These are phyloP conservation scores for Micromonas pusilla DNA, from an alignment of 139 green algal species.

Conservation along the genomic window DNA sequence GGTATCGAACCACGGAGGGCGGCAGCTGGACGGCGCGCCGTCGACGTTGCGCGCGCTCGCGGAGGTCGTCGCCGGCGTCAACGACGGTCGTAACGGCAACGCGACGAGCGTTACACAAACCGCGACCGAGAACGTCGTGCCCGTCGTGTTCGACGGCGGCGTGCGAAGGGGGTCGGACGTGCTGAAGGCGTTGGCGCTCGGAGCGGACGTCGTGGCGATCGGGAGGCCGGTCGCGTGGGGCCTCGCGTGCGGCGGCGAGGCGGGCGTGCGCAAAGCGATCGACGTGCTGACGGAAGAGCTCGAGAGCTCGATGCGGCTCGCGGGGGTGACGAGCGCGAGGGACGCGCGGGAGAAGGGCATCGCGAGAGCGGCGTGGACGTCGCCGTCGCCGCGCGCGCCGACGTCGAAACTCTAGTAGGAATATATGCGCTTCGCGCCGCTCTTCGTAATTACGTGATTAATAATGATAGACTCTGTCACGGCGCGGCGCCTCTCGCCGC, in stretches of 20 bases:
- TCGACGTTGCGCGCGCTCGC: constrained; percentile 54
- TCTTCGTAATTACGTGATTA: too few species aligned
- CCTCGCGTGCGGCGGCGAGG: constrained; percentile 65
- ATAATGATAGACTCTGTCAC: too few species aligned
- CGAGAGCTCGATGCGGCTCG: constrained; percentile 38
- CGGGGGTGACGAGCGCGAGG: constrained; percentile 7
- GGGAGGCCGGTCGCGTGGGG: constrained; percentile 85
- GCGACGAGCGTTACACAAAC: too few species aligned
- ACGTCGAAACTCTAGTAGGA: too few species aligned
- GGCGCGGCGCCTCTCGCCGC: background rate
- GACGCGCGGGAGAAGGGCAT: constrained; percentile 29
- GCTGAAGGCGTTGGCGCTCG: constrained; percentile 86
- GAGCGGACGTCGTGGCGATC: constrained; percentile 75
- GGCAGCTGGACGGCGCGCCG: constrained; percentile 81
- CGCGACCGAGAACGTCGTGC: too few species aligned
- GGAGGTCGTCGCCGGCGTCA: constrained; percentile 57
- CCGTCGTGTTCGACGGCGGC: constrained; percentile 76
- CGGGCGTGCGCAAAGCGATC: constrained; percentile 49
- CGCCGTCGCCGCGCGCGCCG: too few species aligned
- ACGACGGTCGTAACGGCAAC: constrained; percentile 21
- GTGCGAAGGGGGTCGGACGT: constrained; percentile 82
- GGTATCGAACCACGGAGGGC: constrained; percentile 77
- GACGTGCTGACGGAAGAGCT: constrained; percentile 40
- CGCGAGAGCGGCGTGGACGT: constrained; percentile 5
- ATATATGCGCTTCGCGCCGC: too few species aligned